These are phyloP conservation scores for Backusella parvicylindrica DNA, from an alignment of 192 early-diverging fungal species.

Conservation along the genomic window DNA sequence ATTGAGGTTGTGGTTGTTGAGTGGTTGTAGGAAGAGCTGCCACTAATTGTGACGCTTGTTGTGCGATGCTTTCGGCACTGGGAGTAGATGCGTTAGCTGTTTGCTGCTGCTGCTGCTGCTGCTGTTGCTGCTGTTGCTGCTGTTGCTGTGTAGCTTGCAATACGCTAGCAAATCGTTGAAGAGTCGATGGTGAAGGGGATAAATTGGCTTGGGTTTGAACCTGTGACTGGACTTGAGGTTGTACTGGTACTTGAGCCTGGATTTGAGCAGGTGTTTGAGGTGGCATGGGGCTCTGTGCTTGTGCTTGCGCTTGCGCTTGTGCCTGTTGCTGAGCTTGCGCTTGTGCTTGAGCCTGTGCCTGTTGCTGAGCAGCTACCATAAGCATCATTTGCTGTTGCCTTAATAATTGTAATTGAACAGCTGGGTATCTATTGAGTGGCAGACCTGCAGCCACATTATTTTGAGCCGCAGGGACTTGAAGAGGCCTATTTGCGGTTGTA, in stretches of 20 bases:
- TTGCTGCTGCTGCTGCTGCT: conserved; percentile 7
- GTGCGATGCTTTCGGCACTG: not conserved
- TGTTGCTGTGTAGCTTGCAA: conserved; percentile 15
- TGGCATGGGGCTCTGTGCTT: not conserved
- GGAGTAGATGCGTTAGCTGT: not conserved
- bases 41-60: not conserved
- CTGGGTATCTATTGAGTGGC: conserved; percentile 27
- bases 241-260: conserved; percentile 19
- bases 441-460: conserved; percentile 8
- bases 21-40: not conserved
- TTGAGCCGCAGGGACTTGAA: conserved; percentile 17
- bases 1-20: not conserved
- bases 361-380: conserved; percentile 18
- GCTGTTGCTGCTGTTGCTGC: not conserved
- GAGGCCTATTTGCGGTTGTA: conserved; percentile 19
- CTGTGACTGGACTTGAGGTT: not conserved
- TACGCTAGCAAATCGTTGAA: conserved; percentile 23
- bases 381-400: conserved; percentile 22
- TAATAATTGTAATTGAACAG: conserved; percentile 28
- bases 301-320: not conserved
- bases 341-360: not conserved
- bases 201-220: not conserved
- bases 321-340: not conserved
- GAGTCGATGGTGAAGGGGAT: not conserved
- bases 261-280: not conserved